Evolutionary conservation across 1,139 yeast genomes (phyloP), one percentile per base, ranked within the genome.

Genomic region (Yamadazyma membranifaciens): DNA sequence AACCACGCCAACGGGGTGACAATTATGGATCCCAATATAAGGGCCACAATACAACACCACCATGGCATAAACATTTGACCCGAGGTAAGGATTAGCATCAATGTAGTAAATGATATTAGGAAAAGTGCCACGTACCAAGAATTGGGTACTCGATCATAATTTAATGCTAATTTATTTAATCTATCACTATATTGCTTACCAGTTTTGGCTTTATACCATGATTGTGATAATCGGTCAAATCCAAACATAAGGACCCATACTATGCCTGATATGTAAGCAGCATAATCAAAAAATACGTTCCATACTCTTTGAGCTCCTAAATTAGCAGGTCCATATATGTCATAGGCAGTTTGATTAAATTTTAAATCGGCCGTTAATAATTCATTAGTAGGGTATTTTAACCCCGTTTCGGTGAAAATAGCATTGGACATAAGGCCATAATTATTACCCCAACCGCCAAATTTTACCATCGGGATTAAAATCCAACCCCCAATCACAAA

Each of bases 221-320:
- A 12, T 6, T 14, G 14, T 6, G 36, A 44, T n/a, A 36, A 12
- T 16, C 30, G 14, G 5, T 14, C 12, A 20, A 12, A 15, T 3
- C 75, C 68, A 56, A 63, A 69, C 34, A 69, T 43, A 26, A 66
- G 46, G 20, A 75, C 67, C 79, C 79, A 74, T 1, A 65, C 59
- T 6, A 73, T 52, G 0, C 79, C 78, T 51, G 76, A 69, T 1
- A 69, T 49, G 47, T 74, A 75, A 0, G 79, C 75, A 1, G 78
- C 80, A 45, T 71, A 75, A 47, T 74, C 80, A 45, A 74, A 75
- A 44, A 75, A 73, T 52, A 72, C 71, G 46, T 71, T 71, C 74
- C 78, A 71, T 2, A 72, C 68, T 40, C 76, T 57, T 50, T 73
- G 79, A 4, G 75, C 65, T 0, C 79, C 78, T 17, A 60, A 44